phyloP scores from a whole-genome alignment of 2,329 filamentous ascomycete genomes.

The Coleophoma cylindrospora region DNA sequence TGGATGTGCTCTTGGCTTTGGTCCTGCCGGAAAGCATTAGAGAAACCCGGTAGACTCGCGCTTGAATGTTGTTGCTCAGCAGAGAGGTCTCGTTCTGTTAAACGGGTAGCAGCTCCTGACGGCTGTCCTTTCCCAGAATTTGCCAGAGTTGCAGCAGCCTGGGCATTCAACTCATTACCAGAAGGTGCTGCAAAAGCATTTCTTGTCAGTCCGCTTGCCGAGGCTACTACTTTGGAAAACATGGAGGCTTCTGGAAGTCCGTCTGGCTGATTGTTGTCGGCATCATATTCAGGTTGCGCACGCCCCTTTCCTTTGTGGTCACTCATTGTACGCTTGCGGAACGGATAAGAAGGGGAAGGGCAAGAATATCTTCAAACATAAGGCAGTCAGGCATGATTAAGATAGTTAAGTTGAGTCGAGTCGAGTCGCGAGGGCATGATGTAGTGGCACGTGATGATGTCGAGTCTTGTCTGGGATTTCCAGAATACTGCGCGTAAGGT shows the following conservation, averaged over 20 bases:
- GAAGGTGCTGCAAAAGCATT: constrained; percentile 23
- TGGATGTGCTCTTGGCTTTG: constrained; percentile 18
- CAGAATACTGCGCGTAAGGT: too few relatives aligned
- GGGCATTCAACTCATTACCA: constrained; percentile 14
- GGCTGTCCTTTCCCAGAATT: constrained; percentile 17
- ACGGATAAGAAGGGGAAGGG: too few relatives aligned
- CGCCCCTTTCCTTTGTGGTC: constrained; percentile 19
- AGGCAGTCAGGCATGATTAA: too few relatives aligned
- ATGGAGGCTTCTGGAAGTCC: constrained; percentile 10
- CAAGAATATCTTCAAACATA: too few relatives aligned
- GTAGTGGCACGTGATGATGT: too few relatives aligned
- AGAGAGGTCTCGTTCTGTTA: constrained; percentile 16
- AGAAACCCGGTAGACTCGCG: neutral
- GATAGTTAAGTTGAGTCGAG: too few relatives aligned
- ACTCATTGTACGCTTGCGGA: constrained; percentile 1
- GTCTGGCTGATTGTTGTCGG: constrained; percentile 2
- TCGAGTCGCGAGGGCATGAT: too few relatives aligned
- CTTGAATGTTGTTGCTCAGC: constrained; percentile 5
- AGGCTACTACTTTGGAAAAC: constrained; percentile 23
- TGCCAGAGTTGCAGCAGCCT: constrained; percentile 13
- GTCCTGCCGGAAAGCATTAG: constrained; percentile 10
- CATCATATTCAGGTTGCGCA: constrained; percentile 5
- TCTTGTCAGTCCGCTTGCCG: constrained; percentile 28
- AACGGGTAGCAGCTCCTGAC: constrained; percentile 10
- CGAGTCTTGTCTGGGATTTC: too few relatives aligned